Conservation (phyloP, 176 grass and related monocot species). For the Musa acuminata region DNA sequence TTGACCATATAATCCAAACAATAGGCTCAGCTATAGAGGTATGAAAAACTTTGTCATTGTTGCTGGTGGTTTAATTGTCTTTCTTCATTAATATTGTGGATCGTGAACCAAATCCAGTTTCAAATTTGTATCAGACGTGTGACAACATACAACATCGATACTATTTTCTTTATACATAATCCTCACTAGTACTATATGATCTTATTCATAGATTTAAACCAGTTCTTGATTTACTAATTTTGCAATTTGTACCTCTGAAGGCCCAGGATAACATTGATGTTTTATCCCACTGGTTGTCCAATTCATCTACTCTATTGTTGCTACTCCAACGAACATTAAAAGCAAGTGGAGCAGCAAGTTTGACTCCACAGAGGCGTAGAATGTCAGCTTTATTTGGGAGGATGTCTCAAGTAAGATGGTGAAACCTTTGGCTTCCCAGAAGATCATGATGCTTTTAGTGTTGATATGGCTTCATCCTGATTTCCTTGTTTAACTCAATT, state of each 20-base stretch:
- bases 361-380: conserved; percentile 54
- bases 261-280: conserved; percentile 12
- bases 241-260: conserved; percentile 4
- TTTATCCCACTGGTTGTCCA: conserved; percentile 20
- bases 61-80: background rate
- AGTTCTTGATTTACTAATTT: conserved; percentile 13
- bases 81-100: background rate
- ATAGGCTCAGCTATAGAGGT: conserved; percentile 21
- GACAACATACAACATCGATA: too few relatives aligned
- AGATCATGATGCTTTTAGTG: background rate
- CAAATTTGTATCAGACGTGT: too few relatives aligned
- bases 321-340: conserved; percentile 23
- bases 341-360: conserved; percentile 49
- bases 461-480: background rate
- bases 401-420: conserved; percentile 45
- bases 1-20: conserved; percentile 23
- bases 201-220: background rate
- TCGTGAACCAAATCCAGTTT: too few relatives aligned
- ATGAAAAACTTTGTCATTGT: background rate
- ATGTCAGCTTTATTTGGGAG: conserved; percentile 43
- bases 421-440: background rate
- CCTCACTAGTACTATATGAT: background rate
- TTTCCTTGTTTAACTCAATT: background rate
- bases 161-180: too few relatives aligned
- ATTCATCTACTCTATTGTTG: conserved; percentile 22